Conservation (phyloP, 352 stramenopile species). For the Phytophthora capsici region DNA sequence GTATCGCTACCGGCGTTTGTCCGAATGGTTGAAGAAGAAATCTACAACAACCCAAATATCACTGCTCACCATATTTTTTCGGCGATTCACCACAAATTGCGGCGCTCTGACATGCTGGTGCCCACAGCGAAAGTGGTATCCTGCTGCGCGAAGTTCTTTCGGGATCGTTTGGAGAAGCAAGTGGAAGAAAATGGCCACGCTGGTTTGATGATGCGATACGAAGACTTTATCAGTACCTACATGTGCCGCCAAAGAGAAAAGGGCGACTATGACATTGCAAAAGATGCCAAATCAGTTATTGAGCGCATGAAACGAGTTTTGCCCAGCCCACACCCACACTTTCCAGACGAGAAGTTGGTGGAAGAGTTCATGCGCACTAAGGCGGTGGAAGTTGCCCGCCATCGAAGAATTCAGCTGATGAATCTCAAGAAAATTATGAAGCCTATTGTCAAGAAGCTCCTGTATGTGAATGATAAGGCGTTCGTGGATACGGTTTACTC, state of each 20-base stretch:
- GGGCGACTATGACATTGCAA: conserved; percentile 23
- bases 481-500: conserved; percentile 49
- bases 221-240: conserved; percentile 57
- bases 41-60: conserved; percentile 50
- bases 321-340: conserved; percentile 50
- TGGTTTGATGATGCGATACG: conserved; percentile 63
- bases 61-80: conserved; percentile 50
- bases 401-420: conserved; percentile 48
- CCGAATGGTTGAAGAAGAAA: conserved; percentile 60
- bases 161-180: conserved; percentile 47
- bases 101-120: conserved; percentile 42
- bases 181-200: conserved; percentile 40
- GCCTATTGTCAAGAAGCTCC: conserved; percentile 37
- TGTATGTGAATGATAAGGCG: conserved; percentile 52
- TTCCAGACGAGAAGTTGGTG: conserved; percentile 47
- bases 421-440: conserved; percentile 59
- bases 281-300: conserved; percentile 27
- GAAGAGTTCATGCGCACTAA: conserved; percentile 49
- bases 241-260: conserved; percentile 40
- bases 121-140: conserved; percentile 55
- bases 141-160: conserved; percentile 44
- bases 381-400: conserved; percentile 34
- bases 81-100: conserved; percentile 43
- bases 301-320: conserved; percentile 63
- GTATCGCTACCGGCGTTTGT: conserved; percentile 56